These are phyloP conservation scores for Globisporangium lucens DNA, from an alignment of 352 stramenopile species.

Conservation along the genomic window DNA sequence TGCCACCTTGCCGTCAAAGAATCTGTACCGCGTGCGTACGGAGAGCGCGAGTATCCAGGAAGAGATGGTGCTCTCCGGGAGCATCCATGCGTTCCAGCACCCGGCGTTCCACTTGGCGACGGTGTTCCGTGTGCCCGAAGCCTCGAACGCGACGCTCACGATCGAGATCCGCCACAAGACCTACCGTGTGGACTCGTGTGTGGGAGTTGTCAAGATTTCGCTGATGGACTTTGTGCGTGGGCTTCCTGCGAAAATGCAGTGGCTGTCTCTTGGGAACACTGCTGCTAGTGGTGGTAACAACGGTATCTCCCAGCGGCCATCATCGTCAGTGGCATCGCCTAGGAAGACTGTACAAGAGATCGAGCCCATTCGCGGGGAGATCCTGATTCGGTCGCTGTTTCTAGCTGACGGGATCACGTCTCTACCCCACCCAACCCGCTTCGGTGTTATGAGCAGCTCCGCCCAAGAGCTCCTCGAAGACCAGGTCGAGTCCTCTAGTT, in stretches of 20 bases:
- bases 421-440: constrained; percentile 37
- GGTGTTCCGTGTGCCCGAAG: constrained; percentile 47
- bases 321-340: not conserved
- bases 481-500: constrained; percentile 1
- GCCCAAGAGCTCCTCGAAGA: constrained; percentile 40
- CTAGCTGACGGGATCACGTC: constrained; percentile 48
- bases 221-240: constrained; percentile 56
- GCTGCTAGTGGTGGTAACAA: not conserved
- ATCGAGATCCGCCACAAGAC: constrained; percentile 49
- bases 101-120: constrained; percentile 37
- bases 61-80: constrained; percentile 44
- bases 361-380: constrained; percentile 30
- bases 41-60: constrained; percentile 42
- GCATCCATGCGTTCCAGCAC: constrained; percentile 40
- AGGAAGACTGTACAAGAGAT: constrained; percentile 7
- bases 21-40: constrained; percentile 46
- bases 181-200: constrained; percentile 21
- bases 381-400: constrained; percentile 57
- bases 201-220: constrained; percentile 32
- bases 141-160: constrained; percentile 31
- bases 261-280: constrained; percentile 34
- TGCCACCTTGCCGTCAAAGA: constrained; percentile 3
- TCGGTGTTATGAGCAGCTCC: constrained; percentile 30
- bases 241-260: constrained; percentile 59
- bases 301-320: not conserved